Conservation (phyloP, 164 flowering plant species). For the Echeveria elegans region DNA sequence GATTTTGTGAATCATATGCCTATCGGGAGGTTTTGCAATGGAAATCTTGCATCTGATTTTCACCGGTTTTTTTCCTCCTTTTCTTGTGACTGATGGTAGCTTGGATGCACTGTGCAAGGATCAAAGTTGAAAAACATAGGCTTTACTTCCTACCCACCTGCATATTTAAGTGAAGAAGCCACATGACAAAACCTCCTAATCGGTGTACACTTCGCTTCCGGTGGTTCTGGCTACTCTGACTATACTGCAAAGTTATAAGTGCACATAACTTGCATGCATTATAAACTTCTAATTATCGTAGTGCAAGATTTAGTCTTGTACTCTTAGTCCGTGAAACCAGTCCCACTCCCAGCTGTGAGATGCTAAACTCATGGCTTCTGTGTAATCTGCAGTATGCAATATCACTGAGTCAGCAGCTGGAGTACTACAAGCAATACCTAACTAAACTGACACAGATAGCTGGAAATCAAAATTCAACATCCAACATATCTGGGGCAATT, state of each 20-base stretch:
- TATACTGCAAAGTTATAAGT: constrained; percentile 41
- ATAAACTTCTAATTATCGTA: not conserved
- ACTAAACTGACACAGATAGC: constrained; percentile 25
- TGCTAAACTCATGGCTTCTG: not conserved
- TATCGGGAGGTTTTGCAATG: constrained; percentile 84
- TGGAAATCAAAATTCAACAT: constrained; percentile 35
- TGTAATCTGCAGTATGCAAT: constrained; percentile 29
- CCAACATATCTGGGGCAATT: constrained; percentile 32
- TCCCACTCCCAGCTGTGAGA: not conserved
- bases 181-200: constrained; percentile 31
- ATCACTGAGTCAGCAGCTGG: constrained; percentile 39
- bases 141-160: constrained; percentile 49
- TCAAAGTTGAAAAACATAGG: constrained; percentile 55
- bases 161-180: constrained; percentile 49
- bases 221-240: constrained; percentile 46
- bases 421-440: constrained; percentile 45
- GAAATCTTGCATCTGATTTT: constrained; percentile 62
- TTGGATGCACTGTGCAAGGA: not conserved
- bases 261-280: not conserved
- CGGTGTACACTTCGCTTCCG: constrained; percentile 75
- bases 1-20: constrained; percentile 43
- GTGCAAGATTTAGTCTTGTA: too few species aligned
- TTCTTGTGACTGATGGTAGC: not conserved
- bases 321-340: too few species aligned
- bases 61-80: constrained; percentile 26